Conservation (phyloP, 164 flowering plant genomes). For the Chimonanthus salicifolius region DNA sequence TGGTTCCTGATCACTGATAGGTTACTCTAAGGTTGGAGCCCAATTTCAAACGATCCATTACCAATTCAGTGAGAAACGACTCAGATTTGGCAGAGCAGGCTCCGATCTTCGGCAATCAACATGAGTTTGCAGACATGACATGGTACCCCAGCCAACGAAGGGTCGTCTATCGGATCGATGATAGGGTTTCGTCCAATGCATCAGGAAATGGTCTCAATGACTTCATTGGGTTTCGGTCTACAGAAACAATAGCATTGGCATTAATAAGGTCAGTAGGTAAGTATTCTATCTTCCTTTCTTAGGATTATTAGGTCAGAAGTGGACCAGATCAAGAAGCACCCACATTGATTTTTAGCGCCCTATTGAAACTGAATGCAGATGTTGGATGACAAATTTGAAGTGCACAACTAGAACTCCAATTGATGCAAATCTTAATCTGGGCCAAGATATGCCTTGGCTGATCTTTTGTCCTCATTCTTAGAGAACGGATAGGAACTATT, state of each 20-base stretch:
- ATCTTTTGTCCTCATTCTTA: too few species aligned
- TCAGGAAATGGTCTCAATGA: conserved; percentile 45
- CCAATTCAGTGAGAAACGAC: conserved; percentile 31
- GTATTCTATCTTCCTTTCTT: background rate
- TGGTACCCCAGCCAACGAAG: conserved; percentile 43
- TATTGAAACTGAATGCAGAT: too few species aligned
- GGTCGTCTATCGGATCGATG: conserved; percentile 48
- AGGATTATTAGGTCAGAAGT: too few species aligned
- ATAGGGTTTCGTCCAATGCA: conserved; percentile 35
- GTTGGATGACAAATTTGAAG: too few species aligned
- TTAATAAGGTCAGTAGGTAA: conserved; percentile 35
- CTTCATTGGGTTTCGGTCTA: conserved; percentile 43
- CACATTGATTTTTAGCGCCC: background rate
- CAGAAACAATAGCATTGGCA: conserved; percentile 24
- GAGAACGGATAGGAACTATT: too few species aligned
- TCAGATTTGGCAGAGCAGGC: conserved; percentile 46
- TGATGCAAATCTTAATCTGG: too few species aligned
- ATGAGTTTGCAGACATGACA: conserved; percentile 44
- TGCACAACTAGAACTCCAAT: too few species aligned
- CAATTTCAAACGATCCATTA: conserved; percentile 56
- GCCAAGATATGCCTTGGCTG: too few species aligned
- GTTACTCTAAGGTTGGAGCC: conserved; percentile 58
- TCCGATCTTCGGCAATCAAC: conserved; percentile 37
- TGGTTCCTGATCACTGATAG: conserved; percentile 18
- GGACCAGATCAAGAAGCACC: background rate